These are phyloP conservation scores for Penicillium steckii DNA, from an alignment of 495 filamentous ascomycete species.

Conservation along the genomic window DNA sequence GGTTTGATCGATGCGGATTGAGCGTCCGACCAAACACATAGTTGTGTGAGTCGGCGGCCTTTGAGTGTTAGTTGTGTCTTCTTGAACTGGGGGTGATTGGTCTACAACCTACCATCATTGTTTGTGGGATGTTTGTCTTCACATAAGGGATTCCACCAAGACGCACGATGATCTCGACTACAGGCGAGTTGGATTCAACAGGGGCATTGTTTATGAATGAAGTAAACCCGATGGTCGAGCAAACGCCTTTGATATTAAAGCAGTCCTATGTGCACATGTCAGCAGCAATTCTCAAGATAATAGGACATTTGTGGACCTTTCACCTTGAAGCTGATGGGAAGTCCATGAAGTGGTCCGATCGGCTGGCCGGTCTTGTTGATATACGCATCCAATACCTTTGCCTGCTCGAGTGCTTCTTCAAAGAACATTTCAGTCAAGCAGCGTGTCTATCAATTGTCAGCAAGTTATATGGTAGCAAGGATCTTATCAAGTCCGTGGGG, in stretches of 20 bases:
- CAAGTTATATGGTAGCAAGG: neutral
- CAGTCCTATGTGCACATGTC: conserved; percentile 13
- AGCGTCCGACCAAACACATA: conserved; percentile 54
- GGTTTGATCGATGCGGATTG: conserved; percentile 51
- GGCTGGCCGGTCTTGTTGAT: conserved; percentile 31
- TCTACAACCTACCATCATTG: conserved; percentile 6
- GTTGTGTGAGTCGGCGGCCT: conserved; percentile 20
- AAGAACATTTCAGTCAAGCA: conserved; percentile 64
- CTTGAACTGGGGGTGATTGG: neutral
- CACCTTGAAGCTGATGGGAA: conserved; percentile 63
- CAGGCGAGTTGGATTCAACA: conserved; percentile 13
- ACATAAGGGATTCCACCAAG: conserved; percentile 53
- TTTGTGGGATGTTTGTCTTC: conserved; percentile 60
- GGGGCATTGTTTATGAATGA: conserved; percentile 19
- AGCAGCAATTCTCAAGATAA: neutral
- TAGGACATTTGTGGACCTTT: too few relatives aligned
- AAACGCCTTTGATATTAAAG: conserved; percentile 22
- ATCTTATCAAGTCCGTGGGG: neutral
- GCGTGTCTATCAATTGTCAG: conserved; percentile 30
- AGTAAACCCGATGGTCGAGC: conserved; percentile 19
- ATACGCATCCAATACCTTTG: conserved; percentile 37
- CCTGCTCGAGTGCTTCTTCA: conserved; percentile 31
- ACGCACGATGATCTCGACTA: conserved; percentile 26
- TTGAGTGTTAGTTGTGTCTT: neutral
- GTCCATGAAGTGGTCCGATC: conserved; percentile 60